Conservation (phyloP, 768 basidiomycete genomes). For the Tremella yokohamensis region DNA sequence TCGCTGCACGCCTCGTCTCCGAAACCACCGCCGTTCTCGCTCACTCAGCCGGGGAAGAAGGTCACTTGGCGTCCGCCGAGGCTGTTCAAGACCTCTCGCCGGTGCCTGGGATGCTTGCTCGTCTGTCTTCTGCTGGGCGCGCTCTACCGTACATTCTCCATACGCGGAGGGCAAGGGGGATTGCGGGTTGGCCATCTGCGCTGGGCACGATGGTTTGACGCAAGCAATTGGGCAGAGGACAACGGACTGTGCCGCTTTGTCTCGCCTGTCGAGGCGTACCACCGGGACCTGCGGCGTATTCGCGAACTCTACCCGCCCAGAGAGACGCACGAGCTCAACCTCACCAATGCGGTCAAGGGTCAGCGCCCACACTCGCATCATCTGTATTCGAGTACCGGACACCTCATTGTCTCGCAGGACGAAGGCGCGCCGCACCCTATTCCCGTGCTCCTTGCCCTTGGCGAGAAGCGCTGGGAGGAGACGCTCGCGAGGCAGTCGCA, state of each 20-base stretch:
- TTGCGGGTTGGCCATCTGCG: neutral
- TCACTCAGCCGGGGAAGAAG: neutral
- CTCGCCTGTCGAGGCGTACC: constrained; percentile 45
- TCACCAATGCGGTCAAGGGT: neutral
- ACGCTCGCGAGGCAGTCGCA: constrained; percentile 48
- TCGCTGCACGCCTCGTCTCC: neutral
- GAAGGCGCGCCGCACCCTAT: constrained; percentile 48
- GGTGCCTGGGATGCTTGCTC: neutral
- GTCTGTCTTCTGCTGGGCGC: neutral
- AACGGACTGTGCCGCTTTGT: constrained; percentile 39
- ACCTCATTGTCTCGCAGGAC: constrained; percentile 35
- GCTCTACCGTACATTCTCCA: neutral
- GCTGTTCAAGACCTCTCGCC: constrained; percentile 1
- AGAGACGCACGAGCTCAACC: constrained; percentile 2
- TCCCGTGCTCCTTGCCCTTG: constrained; percentile 45
- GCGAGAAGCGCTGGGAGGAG: constrained; percentile 50
- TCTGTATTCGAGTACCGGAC: constrained; percentile 44
- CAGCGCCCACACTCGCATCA: constrained; percentile 20
- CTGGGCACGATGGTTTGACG: constrained; percentile 1
- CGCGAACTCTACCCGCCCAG: constrained; percentile 13
- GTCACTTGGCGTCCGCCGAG: neutral
- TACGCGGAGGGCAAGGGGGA: neutral
- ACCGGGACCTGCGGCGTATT: constrained; percentile 39
- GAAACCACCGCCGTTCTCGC: neutral
- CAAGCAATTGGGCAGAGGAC: constrained; percentile 3